These are phyloP conservation scores for Pyracantha coccinea DNA, from an alignment of 331 rosid genomes.

Conservation along the genomic window DNA sequence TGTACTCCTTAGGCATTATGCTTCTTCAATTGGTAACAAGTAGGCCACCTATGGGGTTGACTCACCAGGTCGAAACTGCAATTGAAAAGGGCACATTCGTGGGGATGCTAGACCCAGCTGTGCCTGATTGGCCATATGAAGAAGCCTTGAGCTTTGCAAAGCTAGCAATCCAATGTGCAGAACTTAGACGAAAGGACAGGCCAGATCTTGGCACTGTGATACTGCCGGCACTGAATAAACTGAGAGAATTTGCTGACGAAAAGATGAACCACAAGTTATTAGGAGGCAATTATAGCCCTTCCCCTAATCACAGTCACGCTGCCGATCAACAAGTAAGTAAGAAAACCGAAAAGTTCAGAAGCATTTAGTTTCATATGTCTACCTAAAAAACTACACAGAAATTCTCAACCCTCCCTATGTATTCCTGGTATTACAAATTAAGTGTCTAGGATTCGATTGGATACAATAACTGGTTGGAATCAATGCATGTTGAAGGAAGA, in stretches of 20 bases:
- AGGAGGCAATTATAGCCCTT: constrained; percentile 4
- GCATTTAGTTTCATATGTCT: background rate
- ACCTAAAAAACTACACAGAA: background rate
- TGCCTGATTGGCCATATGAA: constrained; percentile 67
- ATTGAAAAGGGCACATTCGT: constrained; percentile 43
- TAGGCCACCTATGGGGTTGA: constrained; percentile 73
- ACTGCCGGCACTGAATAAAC: constrained; percentile 47
- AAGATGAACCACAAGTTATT: constrained; percentile 12
- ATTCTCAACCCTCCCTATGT: background rate
- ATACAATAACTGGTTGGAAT: too few relatives aligned
- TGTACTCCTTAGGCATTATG: constrained; percentile 78
- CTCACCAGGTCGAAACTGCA: constrained; percentile 36
- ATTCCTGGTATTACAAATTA: background rate
- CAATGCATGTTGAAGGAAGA: too few relatives aligned
- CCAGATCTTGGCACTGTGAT: constrained; percentile 62
- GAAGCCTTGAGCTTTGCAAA: constrained; percentile 48
- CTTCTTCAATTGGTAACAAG: constrained; percentile 71
- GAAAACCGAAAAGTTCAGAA: background rate
- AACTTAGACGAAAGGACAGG: constrained; percentile 82
- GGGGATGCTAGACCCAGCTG: constrained; percentile 55
- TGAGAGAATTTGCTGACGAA: constrained; percentile 64
- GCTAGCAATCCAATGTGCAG: constrained; percentile 56
- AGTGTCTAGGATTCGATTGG: background rate
- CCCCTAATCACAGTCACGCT: constrained; percentile 9
- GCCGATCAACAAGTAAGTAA: constrained; percentile 36